Percentiles rank a stretch among this genome's conserved stretches.
These are phyloP conservation scores for Sporobolomyces roseus DNA, from an alignment of 768 basidiomycete genomes.

Conservation along the genomic window DNA sequence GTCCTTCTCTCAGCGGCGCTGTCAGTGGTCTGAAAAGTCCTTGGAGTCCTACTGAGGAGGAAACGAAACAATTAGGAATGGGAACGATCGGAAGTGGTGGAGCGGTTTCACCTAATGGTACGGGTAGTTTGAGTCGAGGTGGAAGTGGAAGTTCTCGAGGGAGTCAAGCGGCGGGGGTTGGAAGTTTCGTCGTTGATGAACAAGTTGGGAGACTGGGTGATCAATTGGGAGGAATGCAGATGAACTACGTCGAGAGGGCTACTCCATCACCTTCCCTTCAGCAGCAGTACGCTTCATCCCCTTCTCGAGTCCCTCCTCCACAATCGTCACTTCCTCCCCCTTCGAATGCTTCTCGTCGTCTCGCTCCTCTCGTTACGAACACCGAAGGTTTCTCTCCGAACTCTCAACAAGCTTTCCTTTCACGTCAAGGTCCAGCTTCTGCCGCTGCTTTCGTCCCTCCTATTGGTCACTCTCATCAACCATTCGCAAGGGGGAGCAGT, in stretches of 20 bases:
- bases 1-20: constrained; percentile 22
- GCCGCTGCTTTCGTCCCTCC: constrained; percentile 55
- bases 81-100: constrained; percentile 4
- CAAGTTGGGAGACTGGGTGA: constrained; percentile 15
- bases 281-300: neutral
- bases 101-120: constrained; percentile 4
- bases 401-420: neutral
- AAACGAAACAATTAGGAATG: constrained; percentile 37
- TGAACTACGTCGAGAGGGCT: constrained; percentile 6
- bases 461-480: constrained; percentile 50
- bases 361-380: constrained; percentile 37
- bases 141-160: constrained; percentile 30
- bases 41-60: constrained; percentile 40
- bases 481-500: neutral
- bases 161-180: too few species aligned
- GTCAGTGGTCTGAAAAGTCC: constrained; percentile 28
- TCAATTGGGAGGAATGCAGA: constrained; percentile 24
- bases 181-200: neutral
- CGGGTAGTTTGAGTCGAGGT: constrained; percentile 29
- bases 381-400: constrained; percentile 19
- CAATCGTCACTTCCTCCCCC: neutral
- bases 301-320: neutral
- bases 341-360: constrained; percentile 8
- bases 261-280: neutral
- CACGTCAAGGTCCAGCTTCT: constrained; percentile 54